These are phyloP conservation scores for Talaromyces rugulosus DNA, from an alignment of 2,329 filamentous ascomycete species.

Conservation along the genomic window DNA sequence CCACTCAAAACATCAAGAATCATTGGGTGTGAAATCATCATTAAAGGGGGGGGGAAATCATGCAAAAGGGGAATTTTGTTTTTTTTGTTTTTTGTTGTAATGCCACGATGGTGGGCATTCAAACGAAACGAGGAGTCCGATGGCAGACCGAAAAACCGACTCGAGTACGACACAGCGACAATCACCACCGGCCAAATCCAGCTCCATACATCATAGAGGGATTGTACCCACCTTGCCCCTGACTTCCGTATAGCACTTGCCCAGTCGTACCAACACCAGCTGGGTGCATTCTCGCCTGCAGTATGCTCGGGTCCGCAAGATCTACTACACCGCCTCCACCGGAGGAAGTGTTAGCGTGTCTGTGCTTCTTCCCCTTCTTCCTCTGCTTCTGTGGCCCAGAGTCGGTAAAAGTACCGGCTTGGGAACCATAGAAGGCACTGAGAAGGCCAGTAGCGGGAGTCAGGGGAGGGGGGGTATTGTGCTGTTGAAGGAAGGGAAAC, in stretches of 20 bases:
- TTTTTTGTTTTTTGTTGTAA: constrained; percentile 14
- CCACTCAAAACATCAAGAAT: constrained; percentile 7
- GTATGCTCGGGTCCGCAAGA: constrained; percentile 99
- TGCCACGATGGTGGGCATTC: constrained; percentile 15
- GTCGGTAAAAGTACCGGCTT: constrained; percentile 83
- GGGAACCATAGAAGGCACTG: constrained; percentile 84
- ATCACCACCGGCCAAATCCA: constrained; percentile 65
- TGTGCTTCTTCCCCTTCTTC: constrained; percentile 99
- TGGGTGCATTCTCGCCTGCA: constrained; percentile 95
- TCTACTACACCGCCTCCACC: constrained; percentile 99
- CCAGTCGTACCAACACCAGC: constrained; percentile 71
- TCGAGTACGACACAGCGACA: constrained; percentile 20
- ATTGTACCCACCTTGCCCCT: constrained; percentile 90
- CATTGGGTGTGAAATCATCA: constrained; percentile 16
- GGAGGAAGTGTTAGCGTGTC: constrained; percentile 99
- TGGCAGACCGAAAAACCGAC: constrained; percentile 19
- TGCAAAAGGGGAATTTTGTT: constrained; percentile 13
- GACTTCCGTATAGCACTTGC: constrained; percentile 85
- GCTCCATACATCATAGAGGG: constrained; percentile 73
- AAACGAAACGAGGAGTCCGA: constrained; percentile 5
- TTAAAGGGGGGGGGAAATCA: constrained; percentile 14
- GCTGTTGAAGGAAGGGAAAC: constrained; percentile 86
- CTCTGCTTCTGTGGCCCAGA: constrained; percentile 89
- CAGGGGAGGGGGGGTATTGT: constrained; percentile 84
- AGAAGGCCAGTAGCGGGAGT: constrained; percentile 87